Evolutionary conservation across 2,329 filamentous ascomycete genomes (phyloP).

Genomic region (Cercospora canescens): DNA sequence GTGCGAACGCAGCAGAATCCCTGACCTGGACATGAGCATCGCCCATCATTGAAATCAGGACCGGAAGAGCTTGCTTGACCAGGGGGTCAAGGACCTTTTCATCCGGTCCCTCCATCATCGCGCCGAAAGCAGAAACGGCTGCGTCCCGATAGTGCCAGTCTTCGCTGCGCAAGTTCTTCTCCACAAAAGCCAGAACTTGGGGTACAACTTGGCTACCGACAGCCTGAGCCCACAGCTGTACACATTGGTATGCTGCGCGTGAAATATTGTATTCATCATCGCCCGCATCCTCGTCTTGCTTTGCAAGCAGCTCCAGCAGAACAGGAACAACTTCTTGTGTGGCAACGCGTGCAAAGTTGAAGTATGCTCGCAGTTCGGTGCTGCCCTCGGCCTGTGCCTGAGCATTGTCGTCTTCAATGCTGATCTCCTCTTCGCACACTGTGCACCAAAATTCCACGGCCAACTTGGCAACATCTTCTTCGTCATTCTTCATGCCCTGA

Average conservation of each 20-base stretch:
- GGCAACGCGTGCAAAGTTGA: conserved; percentile 92
- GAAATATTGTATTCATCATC: conserved; percentile 98
- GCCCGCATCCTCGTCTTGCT: conserved; percentile 94
- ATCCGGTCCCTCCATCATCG: conserved; percentile 98
- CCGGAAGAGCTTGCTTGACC: conserved; percentile 90
- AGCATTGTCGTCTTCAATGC: conserved; percentile 94
- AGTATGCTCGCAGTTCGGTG: conserved; percentile 85
- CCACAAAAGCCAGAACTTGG: conserved; percentile 86
- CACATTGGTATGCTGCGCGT: conserved; percentile 91
- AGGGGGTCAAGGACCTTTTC: conserved; percentile 89
- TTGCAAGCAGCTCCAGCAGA: conserved; percentile 81
- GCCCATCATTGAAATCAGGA: conserved; percentile 90
- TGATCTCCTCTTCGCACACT: conserved; percentile 98
- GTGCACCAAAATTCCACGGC: conserved; percentile 99
- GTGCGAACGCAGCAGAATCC: conserved; percentile 92
- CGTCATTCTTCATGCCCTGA: conserved; percentile 95
- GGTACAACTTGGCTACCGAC: conserved; percentile 81
- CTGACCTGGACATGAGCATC: conserved; percentile 86
- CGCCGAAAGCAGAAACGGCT: conserved; percentile 93
- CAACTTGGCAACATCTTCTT: conserved; percentile 97
- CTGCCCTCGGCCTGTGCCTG: conserved; percentile 70
- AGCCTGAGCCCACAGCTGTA: conserved; percentile 92
- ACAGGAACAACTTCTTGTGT: conserved; percentile 94
- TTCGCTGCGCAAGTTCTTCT: conserved; percentile 82
- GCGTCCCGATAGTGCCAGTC: conserved; percentile 96